Conservation (phyloP, 2,329 filamentous ascomycete genomes). For the Cercospora canescens region DNA sequence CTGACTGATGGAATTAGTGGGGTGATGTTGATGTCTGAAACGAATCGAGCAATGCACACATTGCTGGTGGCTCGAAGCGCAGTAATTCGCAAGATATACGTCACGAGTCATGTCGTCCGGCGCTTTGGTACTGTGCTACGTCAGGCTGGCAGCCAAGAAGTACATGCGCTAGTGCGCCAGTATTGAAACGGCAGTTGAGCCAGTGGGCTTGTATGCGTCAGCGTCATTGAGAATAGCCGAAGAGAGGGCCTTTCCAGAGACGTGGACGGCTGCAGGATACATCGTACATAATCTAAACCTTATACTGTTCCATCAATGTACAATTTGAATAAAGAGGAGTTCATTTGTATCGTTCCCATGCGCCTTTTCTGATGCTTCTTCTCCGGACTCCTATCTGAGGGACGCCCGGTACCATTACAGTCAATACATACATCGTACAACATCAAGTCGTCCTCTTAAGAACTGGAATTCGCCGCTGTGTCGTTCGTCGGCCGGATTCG, state of each 20-base stretch:
- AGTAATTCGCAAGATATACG: too few relatives aligned
- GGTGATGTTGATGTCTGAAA: conserved; percentile 37
- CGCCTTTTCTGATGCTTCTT: neutral
- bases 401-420: neutral
- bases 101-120: neutral
- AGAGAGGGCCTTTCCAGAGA: neutral
- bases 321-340: neutral
- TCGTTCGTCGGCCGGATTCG: neutral
- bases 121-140: neutral
- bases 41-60: neutral
- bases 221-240: neutral
- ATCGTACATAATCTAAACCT: neutral
- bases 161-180: neutral
- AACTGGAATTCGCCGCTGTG: neutral
- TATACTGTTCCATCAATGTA: neutral
- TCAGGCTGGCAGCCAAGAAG: conserved; percentile 2
- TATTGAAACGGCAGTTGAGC: neutral
- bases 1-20: conserved; percentile 36
- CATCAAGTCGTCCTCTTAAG: neutral
- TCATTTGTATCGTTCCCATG: neutral
- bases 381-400: neutral
- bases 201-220: neutral
- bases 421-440: neutral
- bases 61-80: too few relatives aligned
- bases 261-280: neutral